Evolutionary conservation across 140 eudicot species (phyloP).

Genomic region (Cichorium intybus): DNA sequence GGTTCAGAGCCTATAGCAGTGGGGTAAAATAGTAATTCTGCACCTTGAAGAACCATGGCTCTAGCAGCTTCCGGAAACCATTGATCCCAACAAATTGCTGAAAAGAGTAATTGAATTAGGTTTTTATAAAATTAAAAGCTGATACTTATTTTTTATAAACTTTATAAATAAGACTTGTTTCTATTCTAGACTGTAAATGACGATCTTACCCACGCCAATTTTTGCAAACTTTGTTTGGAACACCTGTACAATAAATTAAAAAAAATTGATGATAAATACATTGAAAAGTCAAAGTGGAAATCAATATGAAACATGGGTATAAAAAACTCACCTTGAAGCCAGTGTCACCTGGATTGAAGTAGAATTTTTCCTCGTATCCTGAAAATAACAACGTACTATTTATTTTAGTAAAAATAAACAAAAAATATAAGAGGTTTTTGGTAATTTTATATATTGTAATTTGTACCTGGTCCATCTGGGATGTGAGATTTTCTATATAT

Average conservation of each 20-base stretch:
- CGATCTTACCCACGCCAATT: slow-evolving; percentile 93
- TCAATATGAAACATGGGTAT: slow-evolving; percentile 11
- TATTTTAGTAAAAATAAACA: background rate
- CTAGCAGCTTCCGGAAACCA: slow-evolving; percentile 99
- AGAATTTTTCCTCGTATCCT: slow-evolving; percentile 97
- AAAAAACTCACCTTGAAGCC: slow-evolving; percentile 82
- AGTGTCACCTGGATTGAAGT: slow-evolving; percentile 98
- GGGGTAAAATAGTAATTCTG: slow-evolving; percentile 92
- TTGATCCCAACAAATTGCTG: slow-evolving; percentile 99
- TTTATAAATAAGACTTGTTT: no score
- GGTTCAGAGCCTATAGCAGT: slow-evolving; percentile 99
- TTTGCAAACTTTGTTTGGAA: slow-evolving; percentile 91
- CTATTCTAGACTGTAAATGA: no score
- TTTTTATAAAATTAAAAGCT: background rate
- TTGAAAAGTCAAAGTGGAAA: slow-evolving; percentile 12
- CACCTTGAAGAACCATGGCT: slow-evolving; percentile 99
- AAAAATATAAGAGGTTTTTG: background rate
- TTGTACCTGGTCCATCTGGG: slow-evolving; percentile 97
- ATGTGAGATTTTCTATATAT: slow-evolving; percentile 95
- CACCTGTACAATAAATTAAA: slow-evolving; percentile 56
- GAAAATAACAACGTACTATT: slow-evolving; percentile 8
- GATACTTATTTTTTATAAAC: background rate
- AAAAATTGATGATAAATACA: slow-evolving; percentile 6
- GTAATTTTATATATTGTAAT: background rate
- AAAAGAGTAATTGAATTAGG: background rate